phyloP scores from a whole-genome alignment of 768 basidiomycete genomes.

The Boletus reticulatus region DNA sequence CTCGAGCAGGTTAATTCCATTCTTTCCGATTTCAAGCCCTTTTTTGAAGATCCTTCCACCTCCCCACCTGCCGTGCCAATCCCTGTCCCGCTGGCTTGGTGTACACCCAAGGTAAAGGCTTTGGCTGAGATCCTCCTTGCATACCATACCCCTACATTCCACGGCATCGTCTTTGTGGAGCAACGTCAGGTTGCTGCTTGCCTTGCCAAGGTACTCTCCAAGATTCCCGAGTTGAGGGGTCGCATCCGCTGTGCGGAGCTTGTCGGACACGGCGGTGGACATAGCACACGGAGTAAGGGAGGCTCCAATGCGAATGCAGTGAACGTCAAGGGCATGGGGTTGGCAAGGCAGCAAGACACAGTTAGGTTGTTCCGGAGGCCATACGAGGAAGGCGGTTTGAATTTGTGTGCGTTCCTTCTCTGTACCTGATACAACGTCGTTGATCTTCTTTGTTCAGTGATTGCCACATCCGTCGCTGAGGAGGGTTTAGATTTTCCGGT shows the following conservation, averaged over 20 bases:
- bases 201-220: constrained; percentile 62
- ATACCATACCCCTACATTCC: constrained; percentile 56
- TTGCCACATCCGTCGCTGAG: constrained; percentile 87
- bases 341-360: constrained; percentile 54
- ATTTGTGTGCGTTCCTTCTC: constrained; percentile 53
- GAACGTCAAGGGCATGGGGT: constrained; percentile 49
- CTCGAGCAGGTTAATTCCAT: constrained; percentile 48
- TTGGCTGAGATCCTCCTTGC: constrained; percentile 61
- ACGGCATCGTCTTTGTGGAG: constrained; percentile 85
- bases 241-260: constrained; percentile 62
- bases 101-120: constrained; percentile 66
- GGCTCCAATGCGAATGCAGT: constrained; percentile 19
- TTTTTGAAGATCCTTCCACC: constrained; percentile 34
- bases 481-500: constrained; percentile 91
- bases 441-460: constrained; percentile 40
- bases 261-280: constrained; percentile 62
- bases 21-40: constrained; percentile 43
- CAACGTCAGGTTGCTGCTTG: constrained; percentile 77
- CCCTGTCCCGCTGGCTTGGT: constrained; percentile 56
- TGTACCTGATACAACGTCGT: neutral
- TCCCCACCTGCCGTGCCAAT: constrained; percentile 35
- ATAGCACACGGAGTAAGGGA: constrained; percentile 23
- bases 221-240: constrained; percentile 54
- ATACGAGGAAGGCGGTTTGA: constrained; percentile 64
- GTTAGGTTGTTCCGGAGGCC: constrained; percentile 62